phyloP scores from a whole-genome alignment of 768 basidiomycete species.

The Dentipellis fragilis region DNA sequence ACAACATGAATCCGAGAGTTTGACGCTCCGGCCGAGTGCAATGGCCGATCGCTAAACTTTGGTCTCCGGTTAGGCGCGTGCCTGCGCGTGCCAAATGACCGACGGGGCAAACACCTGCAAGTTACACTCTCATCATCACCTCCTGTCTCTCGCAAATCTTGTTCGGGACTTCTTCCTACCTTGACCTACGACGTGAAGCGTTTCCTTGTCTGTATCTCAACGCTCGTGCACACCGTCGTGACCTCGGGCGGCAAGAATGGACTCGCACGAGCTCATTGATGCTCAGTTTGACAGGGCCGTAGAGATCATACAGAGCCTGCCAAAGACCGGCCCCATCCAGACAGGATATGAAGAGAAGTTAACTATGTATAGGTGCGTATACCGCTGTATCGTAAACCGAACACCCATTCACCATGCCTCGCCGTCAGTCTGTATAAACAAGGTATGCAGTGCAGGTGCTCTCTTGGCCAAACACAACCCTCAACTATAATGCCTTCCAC shows the following conservation, averaged over 20 bases:
- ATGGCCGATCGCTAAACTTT: neutral
- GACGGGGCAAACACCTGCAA: neutral
- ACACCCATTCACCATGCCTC: neutral
- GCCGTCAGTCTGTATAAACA: conserved; percentile 76
- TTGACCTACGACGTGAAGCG: neutral
- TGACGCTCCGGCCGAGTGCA: no score
- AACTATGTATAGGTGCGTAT: conserved; percentile 74
- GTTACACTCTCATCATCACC: neutral
- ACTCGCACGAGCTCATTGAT: conserved; percentile 59
- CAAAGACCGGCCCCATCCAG: conserved; percentile 91
- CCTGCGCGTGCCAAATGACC: neutral
- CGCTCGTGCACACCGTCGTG: neutral
- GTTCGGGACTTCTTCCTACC: neutral
- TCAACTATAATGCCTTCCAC: neutral
- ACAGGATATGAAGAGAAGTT: conserved; percentile 94
- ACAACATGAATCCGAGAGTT: no score
- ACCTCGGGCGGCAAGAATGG: conserved; percentile 29
- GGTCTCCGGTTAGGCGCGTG: neutral
- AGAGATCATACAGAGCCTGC: conserved; percentile 85
- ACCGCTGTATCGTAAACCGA: neutral
- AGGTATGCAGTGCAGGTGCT: conserved; percentile 35
- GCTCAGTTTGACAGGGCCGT: conserved; percentile 90
- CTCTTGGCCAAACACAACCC: neutral
- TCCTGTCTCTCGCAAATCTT: neutral
- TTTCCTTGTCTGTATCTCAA: neutral